A percentile compares a stretch with the other conserved stretches of the same genome.
These are phyloP conservation scores for Grigorovia humatica DNA, from an alignment of 805 yeast species.

Conservation along the genomic window DNA sequence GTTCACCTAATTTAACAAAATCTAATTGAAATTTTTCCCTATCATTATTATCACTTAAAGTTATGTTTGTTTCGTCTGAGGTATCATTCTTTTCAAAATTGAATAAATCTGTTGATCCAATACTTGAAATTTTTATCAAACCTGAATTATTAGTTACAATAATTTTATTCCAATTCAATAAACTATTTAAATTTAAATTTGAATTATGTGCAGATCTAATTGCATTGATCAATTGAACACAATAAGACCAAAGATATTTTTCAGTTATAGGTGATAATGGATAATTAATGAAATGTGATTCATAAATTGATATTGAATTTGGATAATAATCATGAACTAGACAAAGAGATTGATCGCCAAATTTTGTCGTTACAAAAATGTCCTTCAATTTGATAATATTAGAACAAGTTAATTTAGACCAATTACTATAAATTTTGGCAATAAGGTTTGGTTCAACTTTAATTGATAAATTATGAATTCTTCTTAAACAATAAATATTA, in stretches of 20 bases:
- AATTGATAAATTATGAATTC: constrained; percentile 47
- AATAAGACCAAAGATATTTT: constrained; percentile 61
- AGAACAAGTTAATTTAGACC: constrained; percentile 45
- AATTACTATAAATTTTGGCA: constrained; percentile 43
- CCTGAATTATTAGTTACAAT: constrained; percentile 58
- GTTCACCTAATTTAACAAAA: constrained; percentile 44
- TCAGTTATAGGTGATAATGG: constrained; percentile 38
- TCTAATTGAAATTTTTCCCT: constrained; percentile 42
- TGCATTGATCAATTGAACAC: constrained; percentile 67
- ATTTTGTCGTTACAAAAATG: constrained; percentile 78
- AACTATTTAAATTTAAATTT: constrained; percentile 45
- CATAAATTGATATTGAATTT: constrained; percentile 56
- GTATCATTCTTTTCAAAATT: constrained; percentile 16
- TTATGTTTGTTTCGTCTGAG: constrained; percentile 1
- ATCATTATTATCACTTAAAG: constrained; percentile 7
- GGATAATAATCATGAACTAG: constrained; percentile 84
- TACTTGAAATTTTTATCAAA: constrained; percentile 59
- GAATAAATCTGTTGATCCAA: constrained; percentile 64
- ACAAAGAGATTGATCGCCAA: constrained; percentile 69
- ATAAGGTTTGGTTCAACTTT: constrained; percentile 50
- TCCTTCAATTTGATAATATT: constrained; percentile 62
- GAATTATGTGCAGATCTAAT: constrained; percentile 52
- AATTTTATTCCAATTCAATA: constrained; percentile 55
- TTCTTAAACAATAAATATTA: constrained; percentile 59
- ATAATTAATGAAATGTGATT: constrained; percentile 44